These are phyloP conservation scores for Rubia tinctorum DNA, from an alignment of 305 asterid genomes.

Conservation along the genomic window DNA sequence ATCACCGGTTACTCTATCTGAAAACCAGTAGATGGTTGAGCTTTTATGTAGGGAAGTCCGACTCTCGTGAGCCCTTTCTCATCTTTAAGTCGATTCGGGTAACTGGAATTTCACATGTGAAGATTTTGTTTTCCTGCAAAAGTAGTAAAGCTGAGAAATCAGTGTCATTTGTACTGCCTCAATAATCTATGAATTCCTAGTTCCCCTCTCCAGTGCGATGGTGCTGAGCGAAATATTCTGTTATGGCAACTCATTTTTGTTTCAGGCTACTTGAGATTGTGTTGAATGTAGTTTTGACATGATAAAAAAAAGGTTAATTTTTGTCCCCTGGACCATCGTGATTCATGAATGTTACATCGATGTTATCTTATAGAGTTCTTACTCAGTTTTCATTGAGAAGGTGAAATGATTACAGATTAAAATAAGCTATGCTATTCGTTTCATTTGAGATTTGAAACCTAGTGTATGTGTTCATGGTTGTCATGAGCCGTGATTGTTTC, in stretches of 20 bases:
- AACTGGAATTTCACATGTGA: slow-evolving; percentile 19
- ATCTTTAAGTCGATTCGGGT: slow-evolving; percentile 19
- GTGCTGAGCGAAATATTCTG: slow-evolving; percentile 13
- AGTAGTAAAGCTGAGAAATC: slow-evolving; percentile 44
- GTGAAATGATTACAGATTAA: too few relatives aligned
- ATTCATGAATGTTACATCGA: background rate
- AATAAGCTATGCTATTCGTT: too few relatives aligned
- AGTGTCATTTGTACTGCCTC: slow-evolving; percentile 25
- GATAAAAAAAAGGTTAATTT: background rate
- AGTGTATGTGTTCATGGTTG: background rate
- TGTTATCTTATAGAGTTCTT: background rate
- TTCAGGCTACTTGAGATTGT: slow-evolving; percentile 9
- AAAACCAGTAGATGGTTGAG: slow-evolving; percentile 27
- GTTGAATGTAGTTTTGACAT: slow-evolving; percentile 13
- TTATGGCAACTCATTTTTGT: slow-evolving; percentile 9
- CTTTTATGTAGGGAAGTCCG: slow-evolving; percentile 19
- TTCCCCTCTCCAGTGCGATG: slow-evolving; percentile 16
- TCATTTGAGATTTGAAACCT: too few relatives aligned
- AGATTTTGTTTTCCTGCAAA: slow-evolving; percentile 31
- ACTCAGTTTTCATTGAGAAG: too few relatives aligned
- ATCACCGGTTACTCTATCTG: slow-evolving; percentile 79
- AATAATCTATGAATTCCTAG: slow-evolving; percentile 32
- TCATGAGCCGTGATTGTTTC: background rate
- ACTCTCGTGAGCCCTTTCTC: slow-evolving; percentile 14
- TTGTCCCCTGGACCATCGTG: too few relatives aligned